Base-by-base conservation (phyloP, 2,329 filamentous ascomycete species). In the Nemania sp. region DNA sequence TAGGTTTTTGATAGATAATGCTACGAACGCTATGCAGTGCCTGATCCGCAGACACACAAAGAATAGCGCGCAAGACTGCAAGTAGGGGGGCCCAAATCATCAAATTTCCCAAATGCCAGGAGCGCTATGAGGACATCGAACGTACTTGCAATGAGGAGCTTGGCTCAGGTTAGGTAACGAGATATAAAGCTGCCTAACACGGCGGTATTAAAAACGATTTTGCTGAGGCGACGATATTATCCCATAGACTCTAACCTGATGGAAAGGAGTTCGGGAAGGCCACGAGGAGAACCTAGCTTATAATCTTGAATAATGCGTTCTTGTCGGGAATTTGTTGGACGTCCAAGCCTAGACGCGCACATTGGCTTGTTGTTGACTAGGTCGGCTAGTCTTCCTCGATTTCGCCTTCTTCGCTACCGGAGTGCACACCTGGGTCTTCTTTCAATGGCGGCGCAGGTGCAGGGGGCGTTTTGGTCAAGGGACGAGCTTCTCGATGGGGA, bases 341-440 rank as follows among this genome's bases (percentile, higher is more conserved):
- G 55, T 49, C 54, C 29, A 48, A 46, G 40, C 56, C 47, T 56
- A 32, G 40, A 60, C 57, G 52, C 46, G 54, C 51, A 60, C 18
- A 57, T 53, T 50, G 56, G 15, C 32, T 11, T 62, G 37, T 52
- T 32, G 48, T 52, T 18, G 47, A 29, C 34, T 51, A 60, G 29
- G 18, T n/a, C 32, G 29, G 47, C 72, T 79, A 86, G 68, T 87
- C 85, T 80, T 98, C 93, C 77, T 97, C 95, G 69, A 99, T 98
- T 79, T 99, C 95, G 54, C 95, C 95, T 77, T 99, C 95, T 78
- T 99, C 95, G 72, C 93, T 97, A 54, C 95, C 95, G 60, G 90
- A 94, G 71, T 90, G 88, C 57, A 92, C 81, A 57, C 82, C 84
- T 49, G 82, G 80, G 53, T 86, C 80, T 66, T 90, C 87, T 61